Conservation (phyloP, 768 basidiomycete species). For the Galerina sulciceps region DNA sequence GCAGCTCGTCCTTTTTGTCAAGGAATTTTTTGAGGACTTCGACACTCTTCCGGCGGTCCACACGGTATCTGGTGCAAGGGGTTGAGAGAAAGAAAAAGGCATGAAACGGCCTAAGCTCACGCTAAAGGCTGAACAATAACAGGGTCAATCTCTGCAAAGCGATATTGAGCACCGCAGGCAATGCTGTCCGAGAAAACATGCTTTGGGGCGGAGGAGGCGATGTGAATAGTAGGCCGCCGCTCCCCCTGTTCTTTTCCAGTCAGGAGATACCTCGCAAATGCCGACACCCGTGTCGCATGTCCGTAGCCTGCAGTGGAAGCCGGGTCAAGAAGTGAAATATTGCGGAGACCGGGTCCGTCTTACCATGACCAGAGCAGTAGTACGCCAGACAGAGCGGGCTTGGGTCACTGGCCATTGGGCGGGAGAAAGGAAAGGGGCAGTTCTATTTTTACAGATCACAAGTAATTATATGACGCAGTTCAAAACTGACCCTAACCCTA, state of each 20-base stretch:
- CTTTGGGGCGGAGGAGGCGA: constrained; percentile 76
- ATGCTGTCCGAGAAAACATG: constrained; percentile 73
- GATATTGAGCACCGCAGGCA: constrained; percentile 64
- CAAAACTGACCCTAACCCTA: constrained; percentile 20
- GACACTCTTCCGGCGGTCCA: constrained; percentile 74
- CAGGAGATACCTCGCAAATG: constrained; percentile 66
- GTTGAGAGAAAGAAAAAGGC: background rate
- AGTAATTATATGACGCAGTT: no score
- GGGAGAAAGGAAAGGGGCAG: no score
- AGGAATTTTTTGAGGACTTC: constrained; percentile 66
- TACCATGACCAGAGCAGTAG: constrained; percentile 80
- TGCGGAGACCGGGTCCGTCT: constrained; percentile 17
- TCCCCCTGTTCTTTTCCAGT: constrained; percentile 35
- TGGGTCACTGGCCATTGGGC: background rate
- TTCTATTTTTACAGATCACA: no score
- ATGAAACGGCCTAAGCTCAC: constrained; percentile 39
- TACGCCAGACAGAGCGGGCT: constrained; percentile 52
- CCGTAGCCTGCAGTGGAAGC: constrained; percentile 69
- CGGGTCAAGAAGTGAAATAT: background rate
- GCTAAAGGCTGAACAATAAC: constrained; percentile 83
- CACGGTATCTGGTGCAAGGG: constrained; percentile 55
- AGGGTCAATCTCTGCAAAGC: constrained; percentile 76
- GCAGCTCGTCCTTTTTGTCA: constrained; percentile 51
- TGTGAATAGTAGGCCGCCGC: constrained; percentile 53
- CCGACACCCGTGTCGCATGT: constrained; percentile 84